Conservation (phyloP, 75 land plant genomes). For the Pseudotsuga menziesii region DNA sequence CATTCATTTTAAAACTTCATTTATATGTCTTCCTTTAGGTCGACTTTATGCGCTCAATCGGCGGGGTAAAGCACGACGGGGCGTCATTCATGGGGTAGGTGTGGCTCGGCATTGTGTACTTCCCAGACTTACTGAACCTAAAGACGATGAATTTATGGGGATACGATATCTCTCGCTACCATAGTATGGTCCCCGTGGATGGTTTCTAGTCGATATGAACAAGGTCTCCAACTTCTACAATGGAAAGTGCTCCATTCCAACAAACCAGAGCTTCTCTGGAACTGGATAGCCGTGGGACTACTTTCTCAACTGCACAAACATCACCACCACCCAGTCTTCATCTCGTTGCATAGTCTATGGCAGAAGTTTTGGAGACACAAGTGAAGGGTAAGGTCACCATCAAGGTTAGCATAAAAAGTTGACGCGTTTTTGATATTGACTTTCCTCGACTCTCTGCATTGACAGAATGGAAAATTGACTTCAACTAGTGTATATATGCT, state of each 20-base stretch:
- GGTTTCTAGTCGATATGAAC: slow-evolving; percentile 97
- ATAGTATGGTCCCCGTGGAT: slow-evolving; percentile 54
- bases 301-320: slow-evolving; percentile 70
- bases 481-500: not conserved
- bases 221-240: slow-evolving; percentile 77
- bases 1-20: too few relatives aligned
- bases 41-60: too few relatives aligned
- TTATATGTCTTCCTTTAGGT: too few relatives aligned
- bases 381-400: slow-evolving; percentile 81
- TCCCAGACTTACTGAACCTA: too few relatives aligned
- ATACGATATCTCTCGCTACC: slow-evolving; percentile 65
- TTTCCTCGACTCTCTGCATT: not conserved
- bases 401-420: slow-evolving; percentile 46
- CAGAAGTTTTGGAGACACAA: slow-evolving; percentile 82
- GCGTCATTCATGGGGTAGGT: too few relatives aligned
- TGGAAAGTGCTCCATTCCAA: slow-evolving; percentile 55
- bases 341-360: slow-evolving; percentile 63
- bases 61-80: slow-evolving; percentile 53
- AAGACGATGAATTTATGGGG: too few relatives aligned
- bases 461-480: not conserved
- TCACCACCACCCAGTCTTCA: slow-evolving; percentile 26
- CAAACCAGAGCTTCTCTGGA: slow-evolving; percentile 17
- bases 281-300: slow-evolving; percentile 37
- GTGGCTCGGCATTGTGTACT: too few relatives aligned
- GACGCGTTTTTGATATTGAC: not conserved